Evolutionary conservation across 345 rosid species (phyloP).

Genomic region (Bretschneidera sinensis): DNA sequence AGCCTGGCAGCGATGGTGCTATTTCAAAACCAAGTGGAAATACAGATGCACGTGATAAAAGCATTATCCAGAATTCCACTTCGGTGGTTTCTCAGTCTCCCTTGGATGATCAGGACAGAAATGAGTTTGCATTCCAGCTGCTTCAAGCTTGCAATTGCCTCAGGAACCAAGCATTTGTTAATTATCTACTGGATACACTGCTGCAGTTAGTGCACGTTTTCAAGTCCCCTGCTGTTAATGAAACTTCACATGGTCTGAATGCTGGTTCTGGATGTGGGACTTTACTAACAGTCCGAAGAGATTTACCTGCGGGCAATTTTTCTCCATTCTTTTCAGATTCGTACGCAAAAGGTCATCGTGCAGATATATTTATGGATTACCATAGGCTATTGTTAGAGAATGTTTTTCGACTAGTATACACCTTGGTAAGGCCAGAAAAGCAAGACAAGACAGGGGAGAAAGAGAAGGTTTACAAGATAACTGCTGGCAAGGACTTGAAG

Average conservation of each 20-base stretch:
- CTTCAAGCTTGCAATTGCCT: slow-evolving; percentile 75
- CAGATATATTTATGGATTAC: slow-evolving; percentile 85
- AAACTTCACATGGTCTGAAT: slow-evolving; percentile 51
- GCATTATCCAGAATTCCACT: slow-evolving; percentile 38
- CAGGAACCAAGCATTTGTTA: slow-evolving; percentile 79
- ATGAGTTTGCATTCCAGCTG: slow-evolving; percentile 77
- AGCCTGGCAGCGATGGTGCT: slow-evolving; percentile 77
- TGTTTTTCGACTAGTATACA: slow-evolving; percentile 84
- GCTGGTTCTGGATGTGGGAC: slow-evolving; percentile 95
- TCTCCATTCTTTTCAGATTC: slow-evolving; percentile 99
- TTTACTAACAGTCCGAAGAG: slow-evolving; percentile 79
- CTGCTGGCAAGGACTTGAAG: slow-evolving; percentile 78
- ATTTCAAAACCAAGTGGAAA: slow-evolving; percentile 43
- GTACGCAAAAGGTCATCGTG: slow-evolving; percentile 84
- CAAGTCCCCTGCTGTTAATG: slow-evolving; percentile 64
- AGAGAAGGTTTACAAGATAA: slow-evolving; percentile 60
- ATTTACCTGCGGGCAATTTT: slow-evolving; percentile 88
- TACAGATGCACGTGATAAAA: slow-evolving; percentile 59
- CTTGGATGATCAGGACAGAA: slow-evolving; percentile 71
- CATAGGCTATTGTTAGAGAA: slow-evolving; percentile 88
- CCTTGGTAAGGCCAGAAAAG: slow-evolving; percentile 95
- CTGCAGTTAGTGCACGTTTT: slow-evolving; percentile 87
- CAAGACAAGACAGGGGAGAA: slow-evolving; percentile 92
- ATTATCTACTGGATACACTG: slow-evolving; percentile 91
- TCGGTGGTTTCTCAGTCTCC: slow-evolving; percentile 50